Conservation (phyloP, 164 flowering plant genomes). For the Liriodendron chinense region DNA sequence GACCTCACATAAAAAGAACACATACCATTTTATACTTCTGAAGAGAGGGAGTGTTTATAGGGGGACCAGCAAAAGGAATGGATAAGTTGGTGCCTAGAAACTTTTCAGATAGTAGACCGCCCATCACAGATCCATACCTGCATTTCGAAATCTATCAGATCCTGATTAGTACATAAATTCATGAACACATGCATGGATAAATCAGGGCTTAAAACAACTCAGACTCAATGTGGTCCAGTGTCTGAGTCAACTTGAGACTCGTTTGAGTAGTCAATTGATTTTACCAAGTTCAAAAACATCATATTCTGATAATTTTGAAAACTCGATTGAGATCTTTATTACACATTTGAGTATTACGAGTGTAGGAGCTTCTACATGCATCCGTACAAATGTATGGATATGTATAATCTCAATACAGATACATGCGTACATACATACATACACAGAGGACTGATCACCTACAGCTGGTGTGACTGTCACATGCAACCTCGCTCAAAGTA, state of each 20-base stretch:
- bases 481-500: not conserved
- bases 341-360: too few relatives aligned
- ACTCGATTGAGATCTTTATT: too few relatives aligned
- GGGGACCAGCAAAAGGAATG: conserved; percentile 92
- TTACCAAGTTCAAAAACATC: too few relatives aligned
- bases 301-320: too few relatives aligned
- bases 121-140: conserved; percentile 99
- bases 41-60: conserved; percentile 90
- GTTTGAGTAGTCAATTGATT: not conserved
- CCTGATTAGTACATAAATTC: not conserved
- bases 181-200: not conserved
- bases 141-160: conserved; percentile 12
- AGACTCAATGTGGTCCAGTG: not conserved
- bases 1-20: not conserved
- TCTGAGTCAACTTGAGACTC: not conserved
- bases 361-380: too few relatives aligned
- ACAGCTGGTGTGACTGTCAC: too few relatives aligned
- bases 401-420: not conserved
- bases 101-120: conserved; percentile 91
- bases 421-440: too few relatives aligned
- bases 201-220: not conserved
- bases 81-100: conserved; percentile 79
- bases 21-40: conserved; percentile 94
- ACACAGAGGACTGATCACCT: too few relatives aligned
- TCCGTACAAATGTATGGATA: too few relatives aligned